These are phyloP conservation scores for Myxozyma melibiosi DNA, from an alignment of 805 yeast species.

Conservation along the genomic window DNA sequence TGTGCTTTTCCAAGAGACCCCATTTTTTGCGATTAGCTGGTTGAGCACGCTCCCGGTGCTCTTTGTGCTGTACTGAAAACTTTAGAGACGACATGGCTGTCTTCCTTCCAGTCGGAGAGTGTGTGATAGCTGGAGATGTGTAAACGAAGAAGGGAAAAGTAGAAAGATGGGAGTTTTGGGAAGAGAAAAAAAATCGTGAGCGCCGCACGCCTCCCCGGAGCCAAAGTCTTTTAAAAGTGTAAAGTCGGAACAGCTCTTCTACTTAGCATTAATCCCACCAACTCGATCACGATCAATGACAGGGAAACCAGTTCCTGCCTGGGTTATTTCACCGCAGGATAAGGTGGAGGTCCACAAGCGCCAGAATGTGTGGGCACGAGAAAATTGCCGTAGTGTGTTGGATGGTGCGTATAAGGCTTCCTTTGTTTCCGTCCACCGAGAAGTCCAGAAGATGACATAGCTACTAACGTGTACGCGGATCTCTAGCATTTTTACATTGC, in stretches of 20 bases:
- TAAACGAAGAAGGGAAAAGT: background rate
- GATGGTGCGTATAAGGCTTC: conserved; percentile 13
- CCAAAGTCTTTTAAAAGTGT: background rate
- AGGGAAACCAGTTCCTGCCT: conserved; percentile 19
- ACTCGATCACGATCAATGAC: too few relatives aligned
- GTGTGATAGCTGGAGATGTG: too few relatives aligned
- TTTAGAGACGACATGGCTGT: conserved; percentile 69
- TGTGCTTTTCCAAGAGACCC: conserved; percentile 92
- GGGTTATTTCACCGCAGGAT: conserved; percentile 32
- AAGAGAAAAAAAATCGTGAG: background rate
- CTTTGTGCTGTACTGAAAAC: conserved; percentile 92
- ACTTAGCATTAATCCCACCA: too few relatives aligned
- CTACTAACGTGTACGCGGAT: conserved; percentile 11
- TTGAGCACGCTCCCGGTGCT: conserved; percentile 93
- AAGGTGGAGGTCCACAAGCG: conserved; percentile 14
- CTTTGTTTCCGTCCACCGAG: background rate
- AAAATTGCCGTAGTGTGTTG: conserved; percentile 19
- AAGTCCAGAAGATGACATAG: background rate
- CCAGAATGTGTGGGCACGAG: conserved; percentile 22
- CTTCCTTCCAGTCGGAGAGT: too few relatives aligned
- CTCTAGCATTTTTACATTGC: conserved; percentile 67
- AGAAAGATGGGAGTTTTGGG: background rate
- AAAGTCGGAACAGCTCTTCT: too few relatives aligned
- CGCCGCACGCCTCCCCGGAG: conserved; percentile 8
- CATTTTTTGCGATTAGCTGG: conserved; percentile 68